Base-by-base conservation (phyloP, 139 green algal species). In the Chlorella sorokiniana region DNA sequence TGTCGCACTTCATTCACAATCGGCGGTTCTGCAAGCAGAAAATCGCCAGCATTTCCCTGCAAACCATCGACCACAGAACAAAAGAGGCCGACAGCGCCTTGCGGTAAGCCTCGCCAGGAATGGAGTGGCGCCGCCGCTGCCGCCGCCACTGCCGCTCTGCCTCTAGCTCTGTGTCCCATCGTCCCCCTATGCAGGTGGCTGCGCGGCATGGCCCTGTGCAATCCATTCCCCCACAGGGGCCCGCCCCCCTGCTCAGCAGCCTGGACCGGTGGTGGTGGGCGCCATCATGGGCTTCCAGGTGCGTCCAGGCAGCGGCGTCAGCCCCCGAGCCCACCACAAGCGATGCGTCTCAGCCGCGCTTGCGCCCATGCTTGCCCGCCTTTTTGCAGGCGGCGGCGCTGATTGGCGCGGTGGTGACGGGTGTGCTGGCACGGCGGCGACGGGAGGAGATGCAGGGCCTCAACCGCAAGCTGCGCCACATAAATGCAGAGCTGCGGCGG, bases 401-500 rank as follows among this genome's bases (percentile, higher is more conserved):
- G 10, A 76, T 87, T 11, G 86, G 86, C 1, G 83, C 81, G 2
- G 76, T 88, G 42, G 81, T 89, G 35, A 85, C 79, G 0, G 86
- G 86, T 8, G 79, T 78, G 65, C 76, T 90, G 45, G 86, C 86
- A 1, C 63, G 86, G 14, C 65, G 71, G 37, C 75, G 86, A 3
- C 70, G 86, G 6, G 22, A 82, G 16, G 81, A 91, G 79, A 64
- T 88, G 42, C 84, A 91, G 40, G 40, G 18, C 27, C 61, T 84
- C 7, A 90, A 88, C 56, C 41, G 48, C 33, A 88, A 88, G 70
- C 81, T 91, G 42, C 79, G 87, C 37, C 73, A 83, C 4, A 90
- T 91, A 71, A 91, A 91, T 37, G 45, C 52, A 1, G 81, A 90
- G 67, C 87, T 91, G 44, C 70, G 86, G 23, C 61, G 54, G 38